phyloP scores from a whole-genome alignment of 2,329 filamentous ascomycete species.

The Metarhizium anisopliae region DNA sequence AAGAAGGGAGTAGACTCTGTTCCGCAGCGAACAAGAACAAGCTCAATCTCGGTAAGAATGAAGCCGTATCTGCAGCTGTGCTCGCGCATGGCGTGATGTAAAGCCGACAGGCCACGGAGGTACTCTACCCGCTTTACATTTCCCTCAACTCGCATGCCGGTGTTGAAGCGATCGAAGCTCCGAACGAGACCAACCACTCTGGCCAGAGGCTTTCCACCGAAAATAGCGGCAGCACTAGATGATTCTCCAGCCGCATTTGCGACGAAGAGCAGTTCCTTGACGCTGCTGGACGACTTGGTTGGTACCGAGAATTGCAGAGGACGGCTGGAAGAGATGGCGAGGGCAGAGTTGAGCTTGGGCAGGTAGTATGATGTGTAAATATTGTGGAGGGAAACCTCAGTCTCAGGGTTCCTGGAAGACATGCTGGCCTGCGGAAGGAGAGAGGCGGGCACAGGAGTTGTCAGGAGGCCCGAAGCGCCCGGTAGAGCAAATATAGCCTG shows the following conservation, averaged over 20 bases:
- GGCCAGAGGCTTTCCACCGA: slow-evolving; percentile 37
- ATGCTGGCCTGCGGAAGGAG: slow-evolving; percentile 51
- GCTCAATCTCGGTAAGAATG: slow-evolving; percentile 92
- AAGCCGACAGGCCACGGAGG: slow-evolving; percentile 72
- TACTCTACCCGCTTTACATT: slow-evolving; percentile 84
- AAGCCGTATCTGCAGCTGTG: slow-evolving; percentile 91
- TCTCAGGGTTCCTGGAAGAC: slow-evolving; percentile 63
- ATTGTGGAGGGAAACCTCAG: slow-evolving; percentile 64
- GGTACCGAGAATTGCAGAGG: slow-evolving; percentile 46
- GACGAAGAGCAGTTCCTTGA: slow-evolving; percentile 53
- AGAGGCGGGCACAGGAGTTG: slow-evolving; percentile 53
- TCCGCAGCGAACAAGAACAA: slow-evolving; percentile 81
- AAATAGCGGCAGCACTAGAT: slow-evolving; percentile 44
- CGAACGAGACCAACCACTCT: slow-evolving; percentile 80
- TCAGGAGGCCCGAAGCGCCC: slow-evolving; percentile 63
- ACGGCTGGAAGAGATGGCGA: slow-evolving; percentile 63
- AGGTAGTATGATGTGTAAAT: slow-evolving; percentile 74
- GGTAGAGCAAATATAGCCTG: slow-evolving; percentile 63
- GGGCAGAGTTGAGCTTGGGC: slow-evolving; percentile 77
- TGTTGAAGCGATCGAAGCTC: slow-evolving; percentile 91
- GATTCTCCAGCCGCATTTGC: slow-evolving; percentile 51
- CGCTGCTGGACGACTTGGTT: slow-evolving; percentile 21
- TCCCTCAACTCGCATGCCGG: slow-evolving; percentile 78
- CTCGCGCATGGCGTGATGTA: slow-evolving; percentile 89
- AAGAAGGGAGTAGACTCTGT: slow-evolving; percentile 66